phyloP scores from a whole-genome alignment of 129 eudicot species.

The Centella asiatica region DNA sequence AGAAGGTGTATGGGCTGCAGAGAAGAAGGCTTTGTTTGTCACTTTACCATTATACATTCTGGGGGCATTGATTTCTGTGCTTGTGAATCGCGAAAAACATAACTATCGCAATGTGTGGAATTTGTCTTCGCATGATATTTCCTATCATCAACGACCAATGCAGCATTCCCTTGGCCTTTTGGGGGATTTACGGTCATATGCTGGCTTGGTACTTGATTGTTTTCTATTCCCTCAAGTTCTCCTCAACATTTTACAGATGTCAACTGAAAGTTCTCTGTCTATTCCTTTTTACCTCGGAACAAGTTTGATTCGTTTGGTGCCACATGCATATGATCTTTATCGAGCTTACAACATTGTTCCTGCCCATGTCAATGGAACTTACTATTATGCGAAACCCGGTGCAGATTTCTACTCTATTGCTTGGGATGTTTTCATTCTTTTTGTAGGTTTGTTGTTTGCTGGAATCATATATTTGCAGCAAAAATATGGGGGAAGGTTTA shows the following conservation, averaged over 20 bases:
- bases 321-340: slow-evolving; percentile 65
- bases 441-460: slow-evolving; percentile 41
- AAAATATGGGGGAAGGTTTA: slow-evolving; percentile 49
- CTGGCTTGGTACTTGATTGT: slow-evolving; percentile 60
- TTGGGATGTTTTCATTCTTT: slow-evolving; percentile 49
- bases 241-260: slow-evolving; percentile 39
- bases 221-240: slow-evolving; percentile 71
- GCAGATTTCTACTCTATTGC: slow-evolving; percentile 47
- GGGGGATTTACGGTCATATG: slow-evolving; percentile 52
- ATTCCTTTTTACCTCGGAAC: slow-evolving; percentile 51
- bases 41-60: slow-evolving; percentile 34
- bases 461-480: slow-evolving; percentile 58
- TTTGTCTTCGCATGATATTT: neutral
- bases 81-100: slow-evolving; percentile 28
- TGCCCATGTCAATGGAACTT: slow-evolving; percentile 25
- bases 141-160: neutral
- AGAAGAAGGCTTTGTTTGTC: slow-evolving; percentile 33
- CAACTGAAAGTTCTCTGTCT: slow-evolving; percentile 39
- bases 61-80: slow-evolving; percentile 35
- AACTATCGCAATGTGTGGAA: neutral
- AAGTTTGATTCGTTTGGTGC: slow-evolving; percentile 51
- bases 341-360: slow-evolving; percentile 30
- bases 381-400: slow-evolving; percentile 46
- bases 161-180: slow-evolving; percentile 29
- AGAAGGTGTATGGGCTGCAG: slow-evolving; percentile 27